Evolutionary conservation across 176 grass and related monocot species (phyloP).

Genomic region (Elymus sibiricus): DNA sequence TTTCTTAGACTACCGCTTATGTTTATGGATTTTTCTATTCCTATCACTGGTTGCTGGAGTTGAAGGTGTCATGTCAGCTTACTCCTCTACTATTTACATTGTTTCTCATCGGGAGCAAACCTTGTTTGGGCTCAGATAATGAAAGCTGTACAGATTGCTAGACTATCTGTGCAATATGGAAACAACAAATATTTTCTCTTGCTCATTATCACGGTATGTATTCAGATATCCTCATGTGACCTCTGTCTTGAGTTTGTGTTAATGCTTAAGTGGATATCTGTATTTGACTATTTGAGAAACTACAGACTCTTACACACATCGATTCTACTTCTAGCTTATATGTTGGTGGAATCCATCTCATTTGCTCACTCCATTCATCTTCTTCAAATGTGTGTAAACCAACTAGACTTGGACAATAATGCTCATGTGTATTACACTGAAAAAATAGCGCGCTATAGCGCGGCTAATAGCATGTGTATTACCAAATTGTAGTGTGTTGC

Average conservation of each 20-base stretch:
- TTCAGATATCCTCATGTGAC: background rate
- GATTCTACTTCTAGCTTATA: too few relatives aligned
- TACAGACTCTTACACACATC: too few relatives aligned
- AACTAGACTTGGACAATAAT: too few relatives aligned
- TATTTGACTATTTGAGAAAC: too few relatives aligned
- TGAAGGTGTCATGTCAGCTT: constrained; percentile 77
- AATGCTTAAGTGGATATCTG: too few relatives aligned
- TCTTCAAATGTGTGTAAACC: too few relatives aligned
- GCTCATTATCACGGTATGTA: constrained; percentile 74
- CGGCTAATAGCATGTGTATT: too few relatives aligned
- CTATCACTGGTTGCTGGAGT: constrained; percentile 62
- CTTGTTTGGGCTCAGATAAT: constrained; percentile 72
- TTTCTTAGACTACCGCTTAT: background rate
- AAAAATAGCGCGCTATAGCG: too few relatives aligned
- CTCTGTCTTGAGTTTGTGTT: background rate
- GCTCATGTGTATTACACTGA: too few relatives aligned
- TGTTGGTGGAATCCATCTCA: too few relatives aligned
- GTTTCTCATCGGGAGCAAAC: constrained; percentile 74
- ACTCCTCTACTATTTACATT: constrained; percentile 45
- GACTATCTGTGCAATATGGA: constrained; percentile 49
- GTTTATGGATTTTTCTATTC: background rate
- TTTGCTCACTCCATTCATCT: too few relatives aligned
- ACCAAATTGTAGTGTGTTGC: too few relatives aligned
- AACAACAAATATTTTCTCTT: constrained; percentile 81
- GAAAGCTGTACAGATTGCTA: constrained; percentile 72